Conservation (phyloP, 208 protist genomes). For the Wallacemonas sp. region DNA sequence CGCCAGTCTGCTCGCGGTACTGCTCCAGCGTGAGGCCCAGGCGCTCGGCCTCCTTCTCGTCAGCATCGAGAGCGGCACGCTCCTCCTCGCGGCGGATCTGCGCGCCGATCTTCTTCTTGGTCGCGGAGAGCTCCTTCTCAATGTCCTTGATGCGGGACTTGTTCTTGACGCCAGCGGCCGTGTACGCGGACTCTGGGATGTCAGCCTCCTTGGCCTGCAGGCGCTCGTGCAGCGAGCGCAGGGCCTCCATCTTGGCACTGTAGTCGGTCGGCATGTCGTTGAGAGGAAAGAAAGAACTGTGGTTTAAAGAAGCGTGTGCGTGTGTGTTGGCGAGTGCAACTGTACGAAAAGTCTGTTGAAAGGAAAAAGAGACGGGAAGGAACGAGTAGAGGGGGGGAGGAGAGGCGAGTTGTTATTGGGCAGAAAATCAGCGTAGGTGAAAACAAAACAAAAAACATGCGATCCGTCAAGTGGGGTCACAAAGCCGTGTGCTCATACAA, state of each 20-base stretch:
- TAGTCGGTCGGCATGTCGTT: constrained; percentile 17
- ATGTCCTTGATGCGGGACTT: constrained; percentile 91
- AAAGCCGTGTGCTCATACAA: too few relatives aligned
- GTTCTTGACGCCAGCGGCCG: constrained; percentile 64
- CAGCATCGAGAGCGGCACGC: constrained; percentile 49
- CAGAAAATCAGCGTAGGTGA: too few relatives aligned
- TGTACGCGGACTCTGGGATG: constrained; percentile 44
- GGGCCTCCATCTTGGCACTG: constrained; percentile 49
- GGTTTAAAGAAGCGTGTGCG: too few relatives aligned
- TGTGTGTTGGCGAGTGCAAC: background rate
- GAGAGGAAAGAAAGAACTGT: background rate
- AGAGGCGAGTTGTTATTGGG: too few relatives aligned
- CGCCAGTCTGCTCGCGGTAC: constrained; percentile 28
- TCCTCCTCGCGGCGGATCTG: constrained; percentile 49
- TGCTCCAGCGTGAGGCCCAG: constrained; percentile 76
- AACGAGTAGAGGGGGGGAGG: too few relatives aligned
- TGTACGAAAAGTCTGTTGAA: background rate
- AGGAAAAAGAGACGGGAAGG: too few relatives aligned
- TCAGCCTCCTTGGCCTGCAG: constrained; percentile 65
- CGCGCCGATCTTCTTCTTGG: constrained; percentile 51
- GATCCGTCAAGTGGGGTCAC: too few relatives aligned
- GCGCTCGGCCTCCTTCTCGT: constrained; percentile 60
- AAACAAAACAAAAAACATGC: too few relatives aligned
- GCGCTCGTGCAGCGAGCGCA: constrained; percentile 66
- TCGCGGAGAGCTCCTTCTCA: constrained; percentile 78